Evolutionary conservation across 768 basidiomycete genomes (phyloP).

Genomic region (Xerocomus spinulosus): DNA sequence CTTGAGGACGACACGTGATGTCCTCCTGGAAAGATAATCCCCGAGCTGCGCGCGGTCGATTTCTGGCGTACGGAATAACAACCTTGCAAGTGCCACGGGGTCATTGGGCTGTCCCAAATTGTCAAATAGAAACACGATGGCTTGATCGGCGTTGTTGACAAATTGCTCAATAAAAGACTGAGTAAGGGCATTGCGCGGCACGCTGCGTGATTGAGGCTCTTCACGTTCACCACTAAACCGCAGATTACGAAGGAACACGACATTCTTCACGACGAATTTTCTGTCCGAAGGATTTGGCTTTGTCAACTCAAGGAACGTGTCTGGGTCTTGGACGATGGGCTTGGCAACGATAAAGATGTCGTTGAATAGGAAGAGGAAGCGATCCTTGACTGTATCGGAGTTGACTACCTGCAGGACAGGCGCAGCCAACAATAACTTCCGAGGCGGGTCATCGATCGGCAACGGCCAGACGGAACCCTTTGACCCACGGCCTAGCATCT

Average conservation of each 20-base stretch:
- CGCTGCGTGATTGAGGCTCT: conserved; percentile 47
- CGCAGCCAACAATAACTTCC: conserved; percentile 78
- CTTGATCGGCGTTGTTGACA: conserved; percentile 71
- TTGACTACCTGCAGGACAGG: conserved; percentile 94
- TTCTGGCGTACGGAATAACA: conserved; percentile 78
- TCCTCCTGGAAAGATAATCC: conserved; percentile 71
- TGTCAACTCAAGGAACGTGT: conserved; percentile 53
- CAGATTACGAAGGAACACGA: conserved; percentile 70
- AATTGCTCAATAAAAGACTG: conserved; percentile 77
- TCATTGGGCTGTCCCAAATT: conserved; percentile 61
- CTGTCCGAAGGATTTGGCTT: conserved; percentile 60
- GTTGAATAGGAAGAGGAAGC: conserved; percentile 95
- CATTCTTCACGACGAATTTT: conserved; percentile 84
- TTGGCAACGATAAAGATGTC: conserved; percentile 94
- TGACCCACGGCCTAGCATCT: conserved; percentile 58
- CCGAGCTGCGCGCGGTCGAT: conserved; percentile 81
- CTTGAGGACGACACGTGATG: conserved; percentile 71
- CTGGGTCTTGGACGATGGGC: conserved; percentile 69
- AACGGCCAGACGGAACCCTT: conserved; percentile 57
- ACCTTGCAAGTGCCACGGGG: conserved; percentile 66
- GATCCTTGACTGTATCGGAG: conserved; percentile 89
- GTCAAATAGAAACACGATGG: conserved; percentile 65
- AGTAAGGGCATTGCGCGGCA: conserved; percentile 58
- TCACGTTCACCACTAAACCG: conserved; percentile 68
- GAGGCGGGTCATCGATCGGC: conserved; percentile 77